Base-by-base conservation (phyloP, 805 yeast genomes). In the Myxozyma udenii region DNA sequence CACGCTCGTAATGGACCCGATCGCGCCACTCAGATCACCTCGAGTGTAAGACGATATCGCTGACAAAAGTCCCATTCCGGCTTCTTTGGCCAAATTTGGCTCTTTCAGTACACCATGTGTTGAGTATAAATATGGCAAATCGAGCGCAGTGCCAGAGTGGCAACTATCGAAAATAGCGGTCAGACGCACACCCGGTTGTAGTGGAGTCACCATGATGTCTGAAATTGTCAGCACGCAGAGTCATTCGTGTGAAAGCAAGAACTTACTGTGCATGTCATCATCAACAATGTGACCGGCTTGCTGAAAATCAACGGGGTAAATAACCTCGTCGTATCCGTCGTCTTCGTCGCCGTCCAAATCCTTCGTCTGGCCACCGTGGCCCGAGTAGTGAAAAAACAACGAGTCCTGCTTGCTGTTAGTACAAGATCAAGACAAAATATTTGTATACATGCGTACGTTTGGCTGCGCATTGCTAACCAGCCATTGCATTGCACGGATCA, bases 111-210 rank as follows among this genome's bases (percentile, higher is more conserved):
- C 81, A 54, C 95, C 95, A 65, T 85, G 84, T 16, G 91, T 85
- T 3, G 93, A 84, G 68, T 87, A 87, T 43, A 79, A 74, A 61
- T 79, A 87, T 1, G 95, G 95, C 52, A 87, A 71, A 67, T 87
- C 95, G 58, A 87, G 68, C 0, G 79, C 91, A 1, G 91, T 79
- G 11, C 95, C 95, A 1, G 91, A 84, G 65, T 87, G 95, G 66
- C 95, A 87, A 11, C 88, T 83, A 68, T 87, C 95, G 61, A 84
- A 87, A 52, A 87, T 70, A 0, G 90, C 89, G 2, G 95, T 87
- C 48, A 87, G 71, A 53, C 90, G 76, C 41, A 84, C 83, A 41
- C 95, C 95, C 1, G 81, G 76, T 12, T 78, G 84, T 58, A 87
- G 72, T 1, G 88, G 79, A 54, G 70, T 72, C 23, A 87, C 95